Percentiles rank a stretch among this genome's conserved stretches.
phyloP scores from a whole-genome alignment of 495 filamentous ascomycete species.

The Penicillium tannophilum region DNA sequence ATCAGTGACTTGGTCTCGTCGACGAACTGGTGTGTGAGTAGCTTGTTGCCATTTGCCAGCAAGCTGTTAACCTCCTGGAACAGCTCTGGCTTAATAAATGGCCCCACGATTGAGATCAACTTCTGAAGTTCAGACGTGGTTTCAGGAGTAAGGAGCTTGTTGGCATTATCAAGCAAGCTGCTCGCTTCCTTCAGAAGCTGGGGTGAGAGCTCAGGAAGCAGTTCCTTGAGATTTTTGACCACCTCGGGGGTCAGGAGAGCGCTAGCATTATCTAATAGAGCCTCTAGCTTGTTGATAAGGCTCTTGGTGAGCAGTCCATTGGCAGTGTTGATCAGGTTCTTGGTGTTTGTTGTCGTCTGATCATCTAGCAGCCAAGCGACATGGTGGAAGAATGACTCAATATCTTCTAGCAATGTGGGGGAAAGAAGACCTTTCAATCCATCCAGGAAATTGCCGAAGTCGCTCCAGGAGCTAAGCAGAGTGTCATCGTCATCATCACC shows the following conservation, averaged over 20 bases:
- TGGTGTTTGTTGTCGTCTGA: conserved; percentile 39
- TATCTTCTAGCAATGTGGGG: conserved; percentile 38
- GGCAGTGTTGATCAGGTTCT: conserved; percentile 32
- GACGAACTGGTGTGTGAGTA: conserved; percentile 31
- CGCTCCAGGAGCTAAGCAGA: conserved; percentile 26
- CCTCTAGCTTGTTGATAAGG: conserved; percentile 28
- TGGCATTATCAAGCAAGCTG: conserved; percentile 7
- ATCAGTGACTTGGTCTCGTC: conserved; percentile 39
- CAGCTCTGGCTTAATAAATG: conserved; percentile 37
- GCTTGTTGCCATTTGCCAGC: conserved; percentile 41
- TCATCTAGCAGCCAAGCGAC: conserved; percentile 48
- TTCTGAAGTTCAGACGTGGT: conserved; percentile 21
- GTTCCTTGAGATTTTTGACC: conserved; percentile 6
- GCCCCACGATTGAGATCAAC: conserved; percentile 24
- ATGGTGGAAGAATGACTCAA: conserved; percentile 51
- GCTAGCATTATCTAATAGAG: conserved; percentile 38
- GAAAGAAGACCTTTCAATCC: conserved; percentile 46
- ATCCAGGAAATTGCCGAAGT: conserved; percentile 42
- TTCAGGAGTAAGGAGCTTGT: conserved; percentile 26
- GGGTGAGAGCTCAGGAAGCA: conserved; percentile 25
- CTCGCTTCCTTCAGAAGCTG: conserved; percentile 18
- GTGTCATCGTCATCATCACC: conserved; percentile 15
- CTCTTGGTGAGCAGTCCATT: conserved; percentile 31
- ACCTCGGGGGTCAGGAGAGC: conserved; percentile 7
- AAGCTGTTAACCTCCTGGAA: conserved; percentile 42